phyloP scores from a whole-genome alignment of 176 grass and related monocot genomes.

The Carex scoparia region DNA sequence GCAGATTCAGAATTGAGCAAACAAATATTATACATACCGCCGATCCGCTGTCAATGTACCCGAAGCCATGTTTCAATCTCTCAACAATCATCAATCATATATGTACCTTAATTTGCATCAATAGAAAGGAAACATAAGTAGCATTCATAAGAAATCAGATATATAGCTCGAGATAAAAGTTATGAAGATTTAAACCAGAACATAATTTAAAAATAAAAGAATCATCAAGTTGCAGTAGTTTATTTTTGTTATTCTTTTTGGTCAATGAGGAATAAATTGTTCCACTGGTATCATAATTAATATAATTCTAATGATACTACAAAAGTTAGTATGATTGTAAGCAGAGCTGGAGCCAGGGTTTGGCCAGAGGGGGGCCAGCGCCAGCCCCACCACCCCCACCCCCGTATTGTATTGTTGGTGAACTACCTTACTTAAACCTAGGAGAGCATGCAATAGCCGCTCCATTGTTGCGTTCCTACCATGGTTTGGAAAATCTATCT shows the following conservation, averaged over 20 bases:
- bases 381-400: too few species aligned
- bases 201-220: too few species aligned
- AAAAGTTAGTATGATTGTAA: background rate
- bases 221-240: background rate
- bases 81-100: conserved; percentile 21
- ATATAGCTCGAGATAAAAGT: background rate
- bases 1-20: background rate
- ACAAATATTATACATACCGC: background rate
- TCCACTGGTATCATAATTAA: background rate
- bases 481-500: background rate
- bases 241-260: background rate
- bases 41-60: conserved; percentile 10
- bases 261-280: background rate
- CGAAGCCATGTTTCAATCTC: conserved; percentile 18
- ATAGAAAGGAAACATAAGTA: background rate
- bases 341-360: background rate
- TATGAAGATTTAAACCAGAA: background rate
- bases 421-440: background rate
- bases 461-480: background rate
- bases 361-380: too few species aligned
- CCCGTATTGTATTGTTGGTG: background rate
- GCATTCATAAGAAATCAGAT: background rate
- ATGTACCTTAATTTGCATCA: conserved; percentile 1
- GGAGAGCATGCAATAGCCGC: background rate
- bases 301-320: background rate